Conservation (phyloP, 2,329 filamentous ascomycete genomes). For the Microcyclosporella mali region DNA sequence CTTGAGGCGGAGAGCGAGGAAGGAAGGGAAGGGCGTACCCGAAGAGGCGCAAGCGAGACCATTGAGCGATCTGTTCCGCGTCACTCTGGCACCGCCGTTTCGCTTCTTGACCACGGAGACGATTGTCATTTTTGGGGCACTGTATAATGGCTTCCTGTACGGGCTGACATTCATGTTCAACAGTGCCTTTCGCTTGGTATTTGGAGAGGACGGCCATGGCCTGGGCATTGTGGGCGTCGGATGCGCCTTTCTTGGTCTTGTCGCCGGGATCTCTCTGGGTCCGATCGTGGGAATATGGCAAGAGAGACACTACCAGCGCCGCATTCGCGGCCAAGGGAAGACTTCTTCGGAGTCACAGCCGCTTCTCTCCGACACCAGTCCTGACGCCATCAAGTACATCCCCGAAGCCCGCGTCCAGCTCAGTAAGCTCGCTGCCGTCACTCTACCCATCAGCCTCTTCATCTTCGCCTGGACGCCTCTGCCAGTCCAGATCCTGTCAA, state of each 20-base stretch:
- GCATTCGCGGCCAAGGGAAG: constrained; percentile 32
- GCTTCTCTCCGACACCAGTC: constrained; percentile 4
- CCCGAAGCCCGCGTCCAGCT: constrained; percentile 41
- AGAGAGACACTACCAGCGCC: constrained; percentile 38
- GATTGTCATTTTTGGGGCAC: constrained; percentile 44
- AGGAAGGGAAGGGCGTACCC: constrained; percentile 30
- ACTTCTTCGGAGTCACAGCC: constrained; percentile 8
- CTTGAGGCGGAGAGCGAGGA: constrained; percentile 27
- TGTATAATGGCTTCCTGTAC: constrained; percentile 47
- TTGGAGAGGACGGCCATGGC: constrained; percentile 38
- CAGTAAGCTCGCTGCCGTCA: constrained; percentile 38
- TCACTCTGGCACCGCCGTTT: constrained; percentile 43
- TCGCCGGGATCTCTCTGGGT: constrained; percentile 38
- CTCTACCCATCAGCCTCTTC: constrained; percentile 39
- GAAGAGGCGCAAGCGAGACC: constrained; percentile 36
- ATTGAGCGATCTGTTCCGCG: constrained; percentile 36
- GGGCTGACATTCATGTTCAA: constrained; percentile 48
- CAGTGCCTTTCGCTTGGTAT: constrained; percentile 45
- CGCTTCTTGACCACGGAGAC: constrained; percentile 43
- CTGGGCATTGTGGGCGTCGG: constrained; percentile 20
- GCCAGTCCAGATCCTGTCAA: constrained; percentile 42
- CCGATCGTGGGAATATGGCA: constrained; percentile 42
- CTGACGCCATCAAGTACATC: constrained; percentile 33
- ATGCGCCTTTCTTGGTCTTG: constrained; percentile 30
- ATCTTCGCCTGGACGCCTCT: constrained; percentile 38